Conservation (phyloP, 257 asterid species). For the Solanum phureja region DNA sequence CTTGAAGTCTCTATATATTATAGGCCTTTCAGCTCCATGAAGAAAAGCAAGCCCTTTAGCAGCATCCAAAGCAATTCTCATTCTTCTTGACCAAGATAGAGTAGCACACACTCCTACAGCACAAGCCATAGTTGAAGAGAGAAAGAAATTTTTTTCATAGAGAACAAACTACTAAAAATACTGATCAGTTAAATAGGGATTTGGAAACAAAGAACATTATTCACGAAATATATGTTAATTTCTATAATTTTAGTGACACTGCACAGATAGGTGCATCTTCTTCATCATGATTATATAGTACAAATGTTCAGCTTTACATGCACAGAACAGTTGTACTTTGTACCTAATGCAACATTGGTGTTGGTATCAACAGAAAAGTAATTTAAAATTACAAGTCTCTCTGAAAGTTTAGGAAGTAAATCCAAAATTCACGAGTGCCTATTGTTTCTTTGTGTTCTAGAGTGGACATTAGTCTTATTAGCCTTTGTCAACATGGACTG, state of each 20-base stretch:
- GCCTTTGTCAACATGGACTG: not conserved
- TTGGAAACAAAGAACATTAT: not conserved
- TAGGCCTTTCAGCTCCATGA: constrained; percentile 82
- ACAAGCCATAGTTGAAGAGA: constrained; percentile 3
- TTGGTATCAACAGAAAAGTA: not conserved
- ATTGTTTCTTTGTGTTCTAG: not conserved
- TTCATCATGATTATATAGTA: not conserved
- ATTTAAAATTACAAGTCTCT: not conserved
- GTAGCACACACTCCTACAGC: constrained; percentile 58
- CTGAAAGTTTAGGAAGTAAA: not conserved
- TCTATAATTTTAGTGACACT: not conserved
- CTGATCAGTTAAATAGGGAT: not conserved
- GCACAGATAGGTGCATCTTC: not conserved
- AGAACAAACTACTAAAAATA: not conserved
- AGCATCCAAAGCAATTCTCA: constrained; percentile 87
- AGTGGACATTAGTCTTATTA: not conserved
- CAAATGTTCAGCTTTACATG: not conserved
- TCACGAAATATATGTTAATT: not conserved
- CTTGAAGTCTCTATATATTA: constrained; percentile 91
- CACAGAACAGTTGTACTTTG: not conserved
- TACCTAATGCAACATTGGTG: not conserved
- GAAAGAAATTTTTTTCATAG: not conserved
- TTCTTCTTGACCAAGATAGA: constrained; percentile 66
- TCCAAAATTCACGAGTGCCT: not conserved
- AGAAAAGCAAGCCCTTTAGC: constrained; percentile 98